phyloP scores from a whole-genome alignment of 2,329 filamentous ascomycete species.

The Cercospora zeina region DNA sequence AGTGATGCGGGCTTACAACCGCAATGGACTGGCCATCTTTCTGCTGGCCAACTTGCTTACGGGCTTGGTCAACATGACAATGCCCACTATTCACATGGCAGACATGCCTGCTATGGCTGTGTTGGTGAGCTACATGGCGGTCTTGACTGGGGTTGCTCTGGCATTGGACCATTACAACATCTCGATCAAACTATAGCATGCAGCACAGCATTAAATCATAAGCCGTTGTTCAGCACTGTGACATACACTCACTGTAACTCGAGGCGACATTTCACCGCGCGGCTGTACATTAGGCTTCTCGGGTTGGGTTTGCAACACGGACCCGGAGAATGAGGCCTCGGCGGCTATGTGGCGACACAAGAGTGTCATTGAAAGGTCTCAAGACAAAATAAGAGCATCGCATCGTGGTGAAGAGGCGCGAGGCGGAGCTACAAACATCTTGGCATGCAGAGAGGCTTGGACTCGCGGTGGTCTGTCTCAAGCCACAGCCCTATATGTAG shows the following conservation, averaged over 20 bases:
- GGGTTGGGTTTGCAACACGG: too few relatives aligned
- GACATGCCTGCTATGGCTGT: slow-evolving; percentile 69
- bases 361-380: too few relatives aligned
- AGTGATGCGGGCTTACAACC: slow-evolving; percentile 81
- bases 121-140: slow-evolving; percentile 68
- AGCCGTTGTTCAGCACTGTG: neutral
- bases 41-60: slow-evolving; percentile 86
- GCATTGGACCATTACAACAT: slow-evolving; percentile 65
- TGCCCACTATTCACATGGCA: slow-evolving; percentile 75
- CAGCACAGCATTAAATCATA: neutral
- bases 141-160: slow-evolving; percentile 68
- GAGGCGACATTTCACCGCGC: too few relatives aligned
- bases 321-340: too few relatives aligned
- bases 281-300: too few relatives aligned
- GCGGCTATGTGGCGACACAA: too few relatives aligned
- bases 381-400: too few relatives aligned
- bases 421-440: too few relatives aligned
- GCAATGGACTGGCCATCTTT: slow-evolving; percentile 83
- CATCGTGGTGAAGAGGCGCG: too few relatives aligned
- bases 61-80: slow-evolving; percentile 80
- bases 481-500: neutral
- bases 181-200: slow-evolving; percentile 66
- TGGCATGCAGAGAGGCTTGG: too few relatives aligned
- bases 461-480: neutral
- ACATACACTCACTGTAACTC: neutral